Evolutionary conservation across 371 early-diverging fungal genomes (phyloP).

Genomic region (Mortierella sp.): DNA sequence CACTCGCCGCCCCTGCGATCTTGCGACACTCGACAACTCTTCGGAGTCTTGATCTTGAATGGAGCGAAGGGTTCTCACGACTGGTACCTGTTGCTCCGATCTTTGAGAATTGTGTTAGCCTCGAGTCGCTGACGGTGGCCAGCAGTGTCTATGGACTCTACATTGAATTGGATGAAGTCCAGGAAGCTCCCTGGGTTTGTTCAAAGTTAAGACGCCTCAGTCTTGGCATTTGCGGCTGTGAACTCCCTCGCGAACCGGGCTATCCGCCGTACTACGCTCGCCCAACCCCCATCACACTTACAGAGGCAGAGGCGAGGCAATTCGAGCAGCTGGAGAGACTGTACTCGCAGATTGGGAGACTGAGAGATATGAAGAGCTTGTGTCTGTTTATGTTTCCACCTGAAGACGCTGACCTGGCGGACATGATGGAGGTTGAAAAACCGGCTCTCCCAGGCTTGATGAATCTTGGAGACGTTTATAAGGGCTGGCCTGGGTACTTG

Average conservation of each 20-base stretch:
- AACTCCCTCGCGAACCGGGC: background rate
- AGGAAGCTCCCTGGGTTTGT: background rate
- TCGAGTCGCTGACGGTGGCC: background rate
- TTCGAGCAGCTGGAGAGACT: background rate
- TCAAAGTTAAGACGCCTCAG: background rate
- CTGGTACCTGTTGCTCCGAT: background rate
- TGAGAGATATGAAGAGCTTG: background rate
- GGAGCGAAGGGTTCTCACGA: background rate
- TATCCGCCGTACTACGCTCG: background rate
- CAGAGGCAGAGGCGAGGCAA: background rate
- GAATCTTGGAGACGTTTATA: background rate
- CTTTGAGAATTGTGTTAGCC: background rate
- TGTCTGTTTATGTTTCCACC: background rate
- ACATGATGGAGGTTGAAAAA: too few species aligned
- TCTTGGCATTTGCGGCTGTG: background rate
- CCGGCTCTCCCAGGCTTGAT: background rate
- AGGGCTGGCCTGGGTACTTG: background rate
- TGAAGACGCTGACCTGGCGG: background rate
- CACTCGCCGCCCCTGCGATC: too few species aligned
- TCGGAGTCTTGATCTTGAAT: background rate
- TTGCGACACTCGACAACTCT: too few species aligned
- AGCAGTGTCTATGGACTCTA: background rate
- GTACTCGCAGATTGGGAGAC: background rate
- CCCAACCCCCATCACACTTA: background rate
- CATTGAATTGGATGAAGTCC: background rate